Conservation (phyloP, 805 yeast genomes). For the Saccharomyces eubayanus region DNA sequence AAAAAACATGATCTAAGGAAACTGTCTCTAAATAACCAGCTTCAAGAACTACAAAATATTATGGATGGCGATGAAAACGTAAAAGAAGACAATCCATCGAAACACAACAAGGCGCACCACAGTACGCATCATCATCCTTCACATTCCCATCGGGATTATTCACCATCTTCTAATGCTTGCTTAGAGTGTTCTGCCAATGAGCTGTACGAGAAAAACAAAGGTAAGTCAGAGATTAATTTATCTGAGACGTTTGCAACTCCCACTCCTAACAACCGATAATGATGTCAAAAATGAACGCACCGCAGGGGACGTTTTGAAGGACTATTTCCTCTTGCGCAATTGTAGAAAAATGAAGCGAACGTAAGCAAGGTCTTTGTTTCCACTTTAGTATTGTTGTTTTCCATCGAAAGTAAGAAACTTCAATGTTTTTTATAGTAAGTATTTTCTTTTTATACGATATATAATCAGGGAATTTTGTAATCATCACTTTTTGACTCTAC, state of each 20-base stretch:
- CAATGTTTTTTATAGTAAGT: background rate
- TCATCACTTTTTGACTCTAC: background rate
- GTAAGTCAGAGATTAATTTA: background rate
- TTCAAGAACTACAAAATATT: slow-evolving; percentile 22
- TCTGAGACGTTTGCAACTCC: background rate
- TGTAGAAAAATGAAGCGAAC: background rate
- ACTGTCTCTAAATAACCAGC: slow-evolving; percentile 27
- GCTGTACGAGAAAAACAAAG: background rate
- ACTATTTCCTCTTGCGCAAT: background rate
- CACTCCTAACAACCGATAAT: background rate
- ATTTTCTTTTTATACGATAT: background rate
- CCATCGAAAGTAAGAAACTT: background rate
- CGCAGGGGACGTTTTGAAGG: background rate
- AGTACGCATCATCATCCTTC: background rate
- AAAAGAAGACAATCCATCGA: background rate
- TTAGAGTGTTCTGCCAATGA: background rate
- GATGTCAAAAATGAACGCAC: background rate
- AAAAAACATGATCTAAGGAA: slow-evolving; percentile 32
- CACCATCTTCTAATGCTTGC: background rate
- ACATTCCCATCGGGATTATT: slow-evolving; percentile 1
- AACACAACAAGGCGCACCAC: background rate
- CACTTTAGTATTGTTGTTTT: slow-evolving; percentile 1
- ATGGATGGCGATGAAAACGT: slow-evolving; percentile 10
- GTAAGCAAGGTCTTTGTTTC: background rate
- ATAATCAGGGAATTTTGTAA: background rate